A percentile compares a stretch with the other conserved stretches of the same genome.
phyloP scores from a whole-genome alignment of 2,329 filamentous ascomycete genomes.

The Penicillium concentricum region DNA sequence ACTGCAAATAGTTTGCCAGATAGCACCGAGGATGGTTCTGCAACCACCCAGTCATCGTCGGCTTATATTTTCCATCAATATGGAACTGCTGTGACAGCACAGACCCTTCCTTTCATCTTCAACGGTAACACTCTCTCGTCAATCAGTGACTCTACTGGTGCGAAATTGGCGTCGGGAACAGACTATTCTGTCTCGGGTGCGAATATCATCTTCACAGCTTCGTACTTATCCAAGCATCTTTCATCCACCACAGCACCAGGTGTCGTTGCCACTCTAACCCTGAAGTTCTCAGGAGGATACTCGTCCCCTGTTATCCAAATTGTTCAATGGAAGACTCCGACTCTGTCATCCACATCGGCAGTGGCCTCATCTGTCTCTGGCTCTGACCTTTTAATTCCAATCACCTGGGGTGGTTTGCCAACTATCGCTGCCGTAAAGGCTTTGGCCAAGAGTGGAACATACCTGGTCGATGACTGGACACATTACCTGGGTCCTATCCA shows the following conservation, averaged over 20 bases:
- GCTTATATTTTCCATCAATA: constrained; percentile 57
- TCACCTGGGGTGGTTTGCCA: constrained; percentile 54
- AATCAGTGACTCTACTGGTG: constrained; percentile 41
- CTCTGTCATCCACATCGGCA: constrained; percentile 27
- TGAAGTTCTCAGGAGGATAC: constrained; percentile 54
- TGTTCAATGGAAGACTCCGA: constrained; percentile 54
- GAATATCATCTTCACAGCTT: constrained; percentile 49
- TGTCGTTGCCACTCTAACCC: constrained; percentile 51
- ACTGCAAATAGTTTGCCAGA: constrained; percentile 53
- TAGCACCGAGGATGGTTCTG: constrained; percentile 50
- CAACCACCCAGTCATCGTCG: constrained; percentile 49
- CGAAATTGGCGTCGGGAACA: constrained; percentile 33
- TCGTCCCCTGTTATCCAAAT: constrained; percentile 49
- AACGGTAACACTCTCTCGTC: constrained; percentile 55
- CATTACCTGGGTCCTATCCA: constrained; percentile 54
- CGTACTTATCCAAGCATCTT: constrained; percentile 50
- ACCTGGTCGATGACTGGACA: constrained; percentile 59
- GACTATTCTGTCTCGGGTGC: constrained; percentile 52
- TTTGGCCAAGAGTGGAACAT: constrained; percentile 48
- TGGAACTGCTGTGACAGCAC: constrained; percentile 44
- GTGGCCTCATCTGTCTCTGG: constrained; percentile 34
- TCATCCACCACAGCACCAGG: constrained; percentile 45
- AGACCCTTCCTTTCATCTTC: constrained; percentile 51
- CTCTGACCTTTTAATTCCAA: constrained; percentile 49
- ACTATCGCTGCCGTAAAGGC: constrained; percentile 54